A percentile compares a stretch with the other conserved stretches of the same genome.
phyloP scores from a whole-genome alignment of 2,329 filamentous ascomycete genomes.

The Cytospora piceae region DNA sequence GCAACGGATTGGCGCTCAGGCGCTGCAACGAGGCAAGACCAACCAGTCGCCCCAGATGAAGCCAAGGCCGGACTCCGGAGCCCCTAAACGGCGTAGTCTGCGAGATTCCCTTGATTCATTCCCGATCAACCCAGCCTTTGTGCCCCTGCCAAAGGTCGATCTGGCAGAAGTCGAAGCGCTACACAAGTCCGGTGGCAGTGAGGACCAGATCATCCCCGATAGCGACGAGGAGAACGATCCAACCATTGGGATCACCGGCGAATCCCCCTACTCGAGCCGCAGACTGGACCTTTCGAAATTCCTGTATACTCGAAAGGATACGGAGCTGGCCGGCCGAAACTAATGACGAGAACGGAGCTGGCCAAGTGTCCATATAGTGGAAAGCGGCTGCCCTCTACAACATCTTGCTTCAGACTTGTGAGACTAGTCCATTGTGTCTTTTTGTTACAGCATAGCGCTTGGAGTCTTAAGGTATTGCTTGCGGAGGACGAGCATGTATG shows the following conservation, averaged over 20 bases:
- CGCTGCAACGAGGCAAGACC: constrained; percentile 41
- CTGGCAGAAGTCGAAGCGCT: constrained; percentile 57
- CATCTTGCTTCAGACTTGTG: not conserved
- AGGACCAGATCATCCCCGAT: constrained; percentile 59
- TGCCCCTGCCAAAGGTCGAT: constrained; percentile 59
- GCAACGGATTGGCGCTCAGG: constrained; percentile 56
- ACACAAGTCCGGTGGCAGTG: constrained; percentile 54
- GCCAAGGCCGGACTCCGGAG: constrained; percentile 33
- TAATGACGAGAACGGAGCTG: not conserved
- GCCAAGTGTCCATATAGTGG: not conserved
- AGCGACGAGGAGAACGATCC: constrained; percentile 53
- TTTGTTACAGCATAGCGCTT: constrained; percentile 23
- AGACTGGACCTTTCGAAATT: constrained; percentile 56
- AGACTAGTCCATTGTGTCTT: not conserved
- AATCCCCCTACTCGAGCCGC: constrained; percentile 5
- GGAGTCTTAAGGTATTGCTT: constrained; percentile 20
- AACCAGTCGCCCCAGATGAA: constrained; percentile 36
- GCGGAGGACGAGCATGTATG: constrained; percentile 4
- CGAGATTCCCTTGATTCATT: constrained; percentile 40
- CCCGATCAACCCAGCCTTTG: constrained; percentile 56
- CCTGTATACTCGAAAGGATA: constrained; percentile 40
- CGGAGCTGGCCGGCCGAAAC: not conserved
- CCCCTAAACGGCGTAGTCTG: constrained; percentile 33
- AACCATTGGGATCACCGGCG: not conserved
- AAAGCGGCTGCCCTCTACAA: not conserved